Evolutionary conservation across 2,329 filamentous ascomycete genomes (phyloP).

Genomic region (Parafenestella ontariensis): DNA sequence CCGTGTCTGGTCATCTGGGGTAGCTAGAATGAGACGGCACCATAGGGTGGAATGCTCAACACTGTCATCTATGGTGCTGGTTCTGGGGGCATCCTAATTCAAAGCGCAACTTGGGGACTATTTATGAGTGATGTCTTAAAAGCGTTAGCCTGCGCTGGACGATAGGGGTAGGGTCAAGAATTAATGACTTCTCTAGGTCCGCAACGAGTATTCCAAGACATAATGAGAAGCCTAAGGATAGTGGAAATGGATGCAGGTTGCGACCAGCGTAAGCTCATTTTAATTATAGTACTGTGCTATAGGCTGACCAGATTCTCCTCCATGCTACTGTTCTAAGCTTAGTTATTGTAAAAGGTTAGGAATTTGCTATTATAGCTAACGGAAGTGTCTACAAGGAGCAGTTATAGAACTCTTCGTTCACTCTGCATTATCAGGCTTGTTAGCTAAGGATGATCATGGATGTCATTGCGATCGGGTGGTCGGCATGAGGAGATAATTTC

Average conservation of each 20-base stretch:
- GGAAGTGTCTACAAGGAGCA: not conserved
- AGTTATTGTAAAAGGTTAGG: not conserved
- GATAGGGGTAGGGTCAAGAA: not conserved
- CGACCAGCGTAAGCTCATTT: not conserved
- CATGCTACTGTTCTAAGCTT: not conserved
- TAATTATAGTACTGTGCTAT: not conserved
- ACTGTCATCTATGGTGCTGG: not conserved
- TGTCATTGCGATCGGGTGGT: not conserved
- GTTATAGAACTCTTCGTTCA: not conserved
- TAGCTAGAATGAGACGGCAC: slow-evolving; percentile 3
- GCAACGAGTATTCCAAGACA: not conserved
- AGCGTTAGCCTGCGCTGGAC: slow-evolving; percentile 3
- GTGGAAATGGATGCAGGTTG: not conserved
- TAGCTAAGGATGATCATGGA: not conserved
- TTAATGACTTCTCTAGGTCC: slow-evolving; percentile 5
- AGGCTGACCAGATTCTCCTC: not conserved
- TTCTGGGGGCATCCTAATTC: slow-evolving; percentile 10
- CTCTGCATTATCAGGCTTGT: not conserved
- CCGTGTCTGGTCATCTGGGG: slow-evolving; percentile 7
- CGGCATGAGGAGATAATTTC: not conserved
- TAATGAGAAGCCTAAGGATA: not conserved
- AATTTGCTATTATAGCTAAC: not conserved
- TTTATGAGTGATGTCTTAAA: not conserved
- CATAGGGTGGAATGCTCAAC: slow-evolving; percentile 1
- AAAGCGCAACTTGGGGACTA: not conserved